These are phyloP conservation scores for Pseudocercospora vitis DNA, from an alignment of 2,329 filamentous ascomycete species.

Conservation along the genomic window DNA sequence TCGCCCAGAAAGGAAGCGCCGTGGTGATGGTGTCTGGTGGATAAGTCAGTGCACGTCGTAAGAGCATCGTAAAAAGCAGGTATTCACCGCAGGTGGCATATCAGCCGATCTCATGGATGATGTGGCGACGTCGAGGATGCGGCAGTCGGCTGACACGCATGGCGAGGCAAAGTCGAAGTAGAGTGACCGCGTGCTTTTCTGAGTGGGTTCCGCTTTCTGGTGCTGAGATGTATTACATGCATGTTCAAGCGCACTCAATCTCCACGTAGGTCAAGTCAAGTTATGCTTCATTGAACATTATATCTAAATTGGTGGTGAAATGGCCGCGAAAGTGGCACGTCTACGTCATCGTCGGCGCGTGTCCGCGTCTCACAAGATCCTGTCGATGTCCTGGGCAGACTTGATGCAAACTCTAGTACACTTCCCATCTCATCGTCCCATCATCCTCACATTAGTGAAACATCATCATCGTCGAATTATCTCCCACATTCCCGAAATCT, in stretches of 20 bases:
- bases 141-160: not conserved
- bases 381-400: too few species aligned
- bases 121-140: constrained; percentile 3
- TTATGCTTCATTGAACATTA: too few species aligned
- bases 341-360: not conserved
- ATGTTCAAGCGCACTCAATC: too few species aligned
- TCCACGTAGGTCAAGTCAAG: too few species aligned
- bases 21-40: constrained; percentile 32
- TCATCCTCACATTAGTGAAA: constrained; percentile 16
- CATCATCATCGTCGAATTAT: constrained; percentile 25
- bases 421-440: not conserved
- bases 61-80: not conserved
- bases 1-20: constrained; percentile 29
- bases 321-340: too few species aligned
- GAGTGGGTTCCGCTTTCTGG: not conserved
- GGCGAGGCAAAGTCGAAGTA: not conserved
- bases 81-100: constrained; percentile 13
- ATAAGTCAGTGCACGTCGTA: not conserved
- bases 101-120: constrained; percentile 15
- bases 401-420: too few species aligned
- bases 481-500: constrained; percentile 34
- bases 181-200: not conserved
- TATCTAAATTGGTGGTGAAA: too few species aligned
- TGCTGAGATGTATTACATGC: too few species aligned
- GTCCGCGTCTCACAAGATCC: too few species aligned